Evolutionary conservation across 1,139 yeast genomes (phyloP), one percentile per base, ranked within the genome.

Genomic region (Saccharomyces hybrid): DNA sequence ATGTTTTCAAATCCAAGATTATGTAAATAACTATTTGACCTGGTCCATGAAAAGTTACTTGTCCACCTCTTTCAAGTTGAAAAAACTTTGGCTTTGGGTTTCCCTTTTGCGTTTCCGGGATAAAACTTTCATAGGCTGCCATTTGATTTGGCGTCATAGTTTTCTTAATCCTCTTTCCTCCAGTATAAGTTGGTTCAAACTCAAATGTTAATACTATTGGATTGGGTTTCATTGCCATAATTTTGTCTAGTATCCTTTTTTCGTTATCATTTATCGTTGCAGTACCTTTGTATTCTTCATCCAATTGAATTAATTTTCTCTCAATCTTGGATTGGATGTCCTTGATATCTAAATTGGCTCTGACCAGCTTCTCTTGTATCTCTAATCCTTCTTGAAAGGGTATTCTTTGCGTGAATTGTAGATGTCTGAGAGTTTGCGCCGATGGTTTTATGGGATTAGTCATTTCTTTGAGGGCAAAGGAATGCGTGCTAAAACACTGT

Each of bases 41-140:
- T 2, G 91, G 85, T 0, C 98, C 98, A 72, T 95, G 99, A 78
- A 89, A 95, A 0, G 99, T 93, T 0, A 93, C 83, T 67, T 93
- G 96, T 0, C 99, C 99, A n/a, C 99, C 99, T 57, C 99, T 76
- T 57, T 83, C 84, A 0, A n/a, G n/a, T n/a, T n/a, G n/a, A n/a
- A n/a, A n/a, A n/a, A n/a, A n/a, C n/a, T n/a, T n/a, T n/a, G n/a
- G n/a, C n/a, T n/a, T n/a, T n/a, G n/a, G n/a, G n/a, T n/a, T n/a
- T n/a, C n/a, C n/a, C 75, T 44, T 70, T 70, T 56, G 61, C 2
- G 5, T 41, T 4, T 16, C 66, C 38, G 61, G 72, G 52, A 30
- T 57, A 57, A 53, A 68, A 11, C 56, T 53, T 53, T 67, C 68
- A 54, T 56, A 69, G 30, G n/a, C n/a, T n/a, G n/a, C n/a, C n/a